Conservation (phyloP, 768 basidiomycete species). For the Crassisporium funariophilum region DNA sequence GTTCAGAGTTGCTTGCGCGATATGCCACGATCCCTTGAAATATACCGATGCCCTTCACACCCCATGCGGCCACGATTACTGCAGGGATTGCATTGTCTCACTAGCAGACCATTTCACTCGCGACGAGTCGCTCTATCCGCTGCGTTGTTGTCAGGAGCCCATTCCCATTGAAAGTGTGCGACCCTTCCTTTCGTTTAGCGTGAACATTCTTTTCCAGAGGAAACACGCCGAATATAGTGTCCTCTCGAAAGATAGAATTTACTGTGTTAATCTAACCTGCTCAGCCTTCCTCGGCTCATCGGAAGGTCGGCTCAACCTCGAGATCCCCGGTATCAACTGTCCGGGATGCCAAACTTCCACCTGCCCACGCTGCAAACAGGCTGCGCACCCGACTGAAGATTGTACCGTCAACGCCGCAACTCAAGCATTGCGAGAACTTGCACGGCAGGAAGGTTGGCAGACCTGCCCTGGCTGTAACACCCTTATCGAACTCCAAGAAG, state of each 20-base stretch:
- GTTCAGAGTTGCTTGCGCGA: conserved; percentile 37
- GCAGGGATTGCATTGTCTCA: conserved; percentile 41
- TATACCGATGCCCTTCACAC: conserved; percentile 32
- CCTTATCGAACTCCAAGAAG: conserved; percentile 56
- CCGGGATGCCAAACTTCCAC: conserved; percentile 38
- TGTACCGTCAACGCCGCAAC: conserved; percentile 48
- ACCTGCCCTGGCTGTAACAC: conserved; percentile 61
- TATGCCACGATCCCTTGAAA: conserved; percentile 40
- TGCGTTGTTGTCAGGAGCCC: conserved; percentile 48
- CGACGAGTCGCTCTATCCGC: conserved; percentile 55
- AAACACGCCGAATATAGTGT: conserved; percentile 52
- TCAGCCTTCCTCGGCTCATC: conserved; percentile 55
- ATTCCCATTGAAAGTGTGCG: conserved; percentile 26
- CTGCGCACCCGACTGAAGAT: conserved; percentile 37
- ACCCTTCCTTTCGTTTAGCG: conserved; percentile 20
- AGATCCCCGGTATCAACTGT: conserved; percentile 36
- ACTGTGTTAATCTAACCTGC: conserved; percentile 51
- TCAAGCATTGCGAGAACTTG: conserved; percentile 46
- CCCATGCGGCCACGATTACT: conserved; percentile 51
- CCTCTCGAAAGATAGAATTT: conserved; percentile 45
- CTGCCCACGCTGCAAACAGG: conserved; percentile 53
- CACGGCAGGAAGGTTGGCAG: conserved; percentile 52
- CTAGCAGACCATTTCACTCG: conserved; percentile 43
- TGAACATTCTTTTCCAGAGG: conserved; percentile 34
- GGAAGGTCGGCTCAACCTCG: conserved; percentile 5